These are phyloP conservation scores for Ophiocordyceps polyrhachis-furcata DNA, from an alignment of 2,329 filamentous ascomycete species.

Conservation along the genomic window DNA sequence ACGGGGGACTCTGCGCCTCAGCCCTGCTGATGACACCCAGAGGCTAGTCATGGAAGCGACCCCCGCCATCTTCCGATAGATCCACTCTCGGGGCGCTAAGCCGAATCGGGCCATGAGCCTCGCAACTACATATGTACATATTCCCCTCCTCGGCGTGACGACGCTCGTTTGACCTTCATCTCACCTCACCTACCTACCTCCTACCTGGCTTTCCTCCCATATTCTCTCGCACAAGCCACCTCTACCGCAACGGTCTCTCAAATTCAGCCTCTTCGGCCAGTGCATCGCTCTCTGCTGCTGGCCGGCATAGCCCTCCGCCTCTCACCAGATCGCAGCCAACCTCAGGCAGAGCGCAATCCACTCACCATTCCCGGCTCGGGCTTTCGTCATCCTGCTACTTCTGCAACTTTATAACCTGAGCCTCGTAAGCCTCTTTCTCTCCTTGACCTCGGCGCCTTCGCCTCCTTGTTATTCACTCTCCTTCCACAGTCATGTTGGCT, in stretches of 20 bases:
- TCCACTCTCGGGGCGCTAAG: neutral
- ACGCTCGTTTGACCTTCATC: neutral
- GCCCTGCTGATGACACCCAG: no score
- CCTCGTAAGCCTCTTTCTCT: neutral
- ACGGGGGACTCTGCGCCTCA: no score
- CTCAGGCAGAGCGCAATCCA: neutral
- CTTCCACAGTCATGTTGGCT: slow-evolving; percentile 1
- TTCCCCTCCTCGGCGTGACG: neutral
- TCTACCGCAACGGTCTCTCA: neutral
- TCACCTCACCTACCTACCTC: neutral
- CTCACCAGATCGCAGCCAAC: no score
- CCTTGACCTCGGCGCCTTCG: neutral
- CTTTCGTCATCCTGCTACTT: neutral
- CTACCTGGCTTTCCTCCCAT: neutral
- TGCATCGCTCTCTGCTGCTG: neutral
- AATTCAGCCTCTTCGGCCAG: neutral
- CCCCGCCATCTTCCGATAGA: neutral
- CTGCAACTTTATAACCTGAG: neutral
- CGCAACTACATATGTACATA: neutral
- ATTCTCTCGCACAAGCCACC: neutral
- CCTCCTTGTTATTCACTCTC: neutral
- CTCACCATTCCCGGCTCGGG: neutral
- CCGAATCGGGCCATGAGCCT: neutral
- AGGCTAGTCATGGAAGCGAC: no score
- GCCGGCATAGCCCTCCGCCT: neutral